Conservation (phyloP, 345 rosid genomes). For the Eucalyptus polybractea region DNA sequence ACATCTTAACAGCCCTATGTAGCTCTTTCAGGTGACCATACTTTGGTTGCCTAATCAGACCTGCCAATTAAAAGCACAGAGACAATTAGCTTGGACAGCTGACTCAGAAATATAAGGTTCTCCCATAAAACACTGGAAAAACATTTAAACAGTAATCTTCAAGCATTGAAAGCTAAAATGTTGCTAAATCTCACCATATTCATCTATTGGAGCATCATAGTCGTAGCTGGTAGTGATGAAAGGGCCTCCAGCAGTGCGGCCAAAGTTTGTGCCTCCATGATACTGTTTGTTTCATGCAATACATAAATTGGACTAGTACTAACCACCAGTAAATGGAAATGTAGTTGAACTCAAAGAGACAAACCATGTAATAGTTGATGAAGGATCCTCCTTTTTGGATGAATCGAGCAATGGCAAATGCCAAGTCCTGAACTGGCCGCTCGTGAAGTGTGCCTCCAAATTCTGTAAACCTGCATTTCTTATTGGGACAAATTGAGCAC, state of each 20-base stretch:
- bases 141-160: neutral
- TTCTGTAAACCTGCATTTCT: slow-evolving; percentile 65
- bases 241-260: slow-evolving; percentile 98
- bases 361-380: slow-evolving; percentile 92
- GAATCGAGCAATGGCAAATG: slow-evolving; percentile 90
- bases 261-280: slow-evolving; percentile 98
- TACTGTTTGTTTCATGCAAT: slow-evolving; percentile 34
- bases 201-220: slow-evolving; percentile 94
- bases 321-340: neutral
- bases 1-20: slow-evolving; percentile 90
- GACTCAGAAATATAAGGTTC: neutral
- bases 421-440: slow-evolving; percentile 97
- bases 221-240: slow-evolving; percentile 97
- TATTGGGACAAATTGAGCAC: neutral
- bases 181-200: slow-evolving; percentile 56
- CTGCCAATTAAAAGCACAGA: slow-evolving; percentile 14
- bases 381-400: slow-evolving; percentile 97
- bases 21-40: slow-evolving; percentile 97
- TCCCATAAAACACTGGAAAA: neutral
- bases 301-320: neutral
- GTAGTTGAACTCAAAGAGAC: neutral
- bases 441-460: slow-evolving; percentile 90
- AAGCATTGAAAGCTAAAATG: neutral
- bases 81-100: neutral
- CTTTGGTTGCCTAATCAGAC: slow-evolving; percentile 92